Base-by-base conservation (phyloP, 345 rosid genomes). In the Acer yangbiense region DNA sequence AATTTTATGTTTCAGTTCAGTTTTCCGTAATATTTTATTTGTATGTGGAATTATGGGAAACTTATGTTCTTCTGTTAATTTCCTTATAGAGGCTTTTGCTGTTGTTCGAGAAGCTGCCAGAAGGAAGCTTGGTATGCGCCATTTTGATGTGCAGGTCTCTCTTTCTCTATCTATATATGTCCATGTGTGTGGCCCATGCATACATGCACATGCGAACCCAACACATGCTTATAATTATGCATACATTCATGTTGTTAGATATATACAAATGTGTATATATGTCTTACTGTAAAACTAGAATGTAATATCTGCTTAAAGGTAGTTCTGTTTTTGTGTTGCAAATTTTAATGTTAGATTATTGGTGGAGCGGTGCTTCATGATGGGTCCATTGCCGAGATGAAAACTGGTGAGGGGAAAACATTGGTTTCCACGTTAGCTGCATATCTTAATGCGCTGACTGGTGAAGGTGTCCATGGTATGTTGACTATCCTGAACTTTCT, bases 361-460 rank as follows among this genome's bases (percentile, higher is more conserved):
- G 98, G 98, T 71, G 98, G 98, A 55, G 97, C 98, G 12, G 98
- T 95, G 74, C 98, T 95, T 83, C 98, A 95, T 83, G 98, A 93
- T 73, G 98, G 98, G 64, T 92, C 95, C 80, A 95, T 95, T 85
- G 95, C 98, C 0, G 98, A 95, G 89, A 95, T 95, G 98, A 93
- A 92, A 89, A 95, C 98, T 2, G 98, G 98, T 35, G 98, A 93
- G 82, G 99, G 99, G 61, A 95, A 95, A 85, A 93, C 99, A 72
- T 81, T 95, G 79, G 99, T 95, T 69, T 95, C 99, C 55, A 93
- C 99, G n/a, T 83, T 95, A 82, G 95, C 98, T 48, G 98, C 98
- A 68, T 95, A 93, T 85, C 97, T 93, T 61, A 95, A 93, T 86
- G 99, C 98, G 64, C 83, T 95, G 80, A 86, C 94, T 65, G 92